phyloP scores from a whole-genome alignment of 2,329 filamentous ascomycete species.

The Neofusicoccum laricinum region DNA sequence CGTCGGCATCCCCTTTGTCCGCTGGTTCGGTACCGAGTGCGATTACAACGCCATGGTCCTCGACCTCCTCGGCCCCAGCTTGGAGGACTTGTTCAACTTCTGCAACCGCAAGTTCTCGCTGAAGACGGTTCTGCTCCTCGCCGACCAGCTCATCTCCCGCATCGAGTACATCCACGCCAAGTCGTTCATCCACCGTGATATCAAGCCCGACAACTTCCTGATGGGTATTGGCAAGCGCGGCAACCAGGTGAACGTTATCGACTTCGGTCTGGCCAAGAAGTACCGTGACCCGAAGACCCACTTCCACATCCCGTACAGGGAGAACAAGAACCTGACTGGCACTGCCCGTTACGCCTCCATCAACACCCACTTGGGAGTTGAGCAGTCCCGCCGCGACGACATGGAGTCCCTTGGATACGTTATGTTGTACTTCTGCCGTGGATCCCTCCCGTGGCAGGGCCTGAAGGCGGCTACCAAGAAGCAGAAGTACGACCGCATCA shows the following conservation, averaged over 20 bases:
- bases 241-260: constrained; percentile 99
- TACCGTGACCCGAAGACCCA: constrained; percentile 99
- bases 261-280: constrained; percentile 99
- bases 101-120: constrained; percentile 99
- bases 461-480: constrained; percentile 98
- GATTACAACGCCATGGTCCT: constrained; percentile 99
- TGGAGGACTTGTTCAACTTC: constrained; percentile 99
- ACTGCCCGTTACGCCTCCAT: constrained; percentile 98
- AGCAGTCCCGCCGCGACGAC: constrained; percentile 98
- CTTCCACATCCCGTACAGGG: constrained; percentile 98
- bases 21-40: constrained; percentile 99
- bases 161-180: constrained; percentile 99
- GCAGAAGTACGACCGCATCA: constrained; percentile 99
- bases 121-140: constrained; percentile 94
- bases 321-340: constrained; percentile 99
- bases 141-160: constrained; percentile 96
- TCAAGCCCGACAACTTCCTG: constrained; percentile 99
- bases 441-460: constrained; percentile 97
- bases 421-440: constrained; percentile 99
- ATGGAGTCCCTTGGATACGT: constrained; percentile 99
- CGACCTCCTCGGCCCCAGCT: constrained; percentile 87
- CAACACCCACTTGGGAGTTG: constrained; percentile 97
- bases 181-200: constrained; percentile 98
- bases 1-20: constrained; percentile 96
- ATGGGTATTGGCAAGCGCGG: constrained; percentile 99